Base-by-base conservation (phyloP, 2,329 filamentous ascomycete genomes). In the Simplicillium sp. region DNA sequence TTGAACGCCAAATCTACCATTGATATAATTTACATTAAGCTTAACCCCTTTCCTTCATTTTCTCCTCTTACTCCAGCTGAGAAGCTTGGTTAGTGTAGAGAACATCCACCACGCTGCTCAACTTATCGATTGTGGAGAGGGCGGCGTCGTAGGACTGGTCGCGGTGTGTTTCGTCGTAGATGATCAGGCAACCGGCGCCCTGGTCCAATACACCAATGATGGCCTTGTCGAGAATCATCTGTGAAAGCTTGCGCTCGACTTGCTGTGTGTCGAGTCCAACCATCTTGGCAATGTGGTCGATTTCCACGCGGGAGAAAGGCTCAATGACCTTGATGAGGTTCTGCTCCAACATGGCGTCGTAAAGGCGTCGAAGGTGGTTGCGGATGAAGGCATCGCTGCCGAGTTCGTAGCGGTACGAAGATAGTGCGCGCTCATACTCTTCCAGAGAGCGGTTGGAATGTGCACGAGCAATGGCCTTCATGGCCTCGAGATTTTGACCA, bases 311-410 rank as follows among this genome's bases (percentile, higher is more conserved):
- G 56, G 87, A 94, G 69, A 97, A 98, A 16, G 92, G 92, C 73
- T 98, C 92, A 59, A 98, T 98, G 48, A 98, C 92, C 73, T 98
- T 97, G 76, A 97, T 94, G 34, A 98, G 77, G 65, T 98, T 98
- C 75, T 98, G 92, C 72, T 98, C 92, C 58, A 98, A 67, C 88
- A 98, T 96, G 60, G 89, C 87, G 65, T 98, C 92, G 69, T 98
- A 98, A 39, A 98, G 75, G 38, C 88, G 84, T 45, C 89, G 87
- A 51, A 98, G 81, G 68, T 98, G 92, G 65, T 92, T 95, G 48
- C 90, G 87, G 64, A 98, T 94, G 70, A 98, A 98, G 46, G 86
- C 77, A 59, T 98, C 92, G 62, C 85, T 85, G 52, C 89, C 90
- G 11, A 98, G 81, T 70, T 97, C 89, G 65, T 87, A 90, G 50